A percentile compares a stretch with the other conserved stretches of the same genome.
Conservation (phyloP, 768 basidiomycete species). For the Mycena indigotica region DNA sequence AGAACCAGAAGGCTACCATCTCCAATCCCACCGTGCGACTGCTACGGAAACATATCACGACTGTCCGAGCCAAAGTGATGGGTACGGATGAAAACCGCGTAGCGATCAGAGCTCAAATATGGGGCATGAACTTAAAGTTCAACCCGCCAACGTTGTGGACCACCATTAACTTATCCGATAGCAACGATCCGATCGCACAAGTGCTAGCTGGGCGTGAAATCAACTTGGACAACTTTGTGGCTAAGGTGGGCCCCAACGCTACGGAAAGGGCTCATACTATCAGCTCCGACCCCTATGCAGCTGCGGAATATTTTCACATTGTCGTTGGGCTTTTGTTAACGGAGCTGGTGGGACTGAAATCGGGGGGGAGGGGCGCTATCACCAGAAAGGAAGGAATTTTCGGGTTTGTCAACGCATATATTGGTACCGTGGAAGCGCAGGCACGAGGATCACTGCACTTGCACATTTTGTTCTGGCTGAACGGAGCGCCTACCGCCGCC, state of each 20-base stretch:
- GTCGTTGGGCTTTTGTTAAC: conserved; percentile 34
- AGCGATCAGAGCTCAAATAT: conserved; percentile 34
- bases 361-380: conserved; percentile 5
- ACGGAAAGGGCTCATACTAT: conserved; percentile 28
- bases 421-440: conserved; percentile 44
- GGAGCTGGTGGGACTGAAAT: conserved; percentile 34
- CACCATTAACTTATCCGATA: conserved; percentile 45
- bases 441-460: conserved; percentile 43
- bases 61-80: conserved; percentile 24
- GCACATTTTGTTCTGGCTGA: conserved; percentile 42
- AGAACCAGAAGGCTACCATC: conserved; percentile 22
- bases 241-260: conserved; percentile 26
- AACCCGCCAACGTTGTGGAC: conserved; percentile 43
- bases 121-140: conserved; percentile 33
- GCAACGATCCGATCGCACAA: conserved; percentile 47
- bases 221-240: conserved; percentile 40
- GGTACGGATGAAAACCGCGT: conserved; percentile 37
- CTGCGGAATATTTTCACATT: conserved; percentile 44
- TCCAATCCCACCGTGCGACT: conserved; percentile 30
- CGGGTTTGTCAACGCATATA: conserved; percentile 33
- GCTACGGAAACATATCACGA: conserved; percentile 29
- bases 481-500: conserved; percentile 28
- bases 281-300: conserved; percentile 41
- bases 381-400: conserved; percentile 34
- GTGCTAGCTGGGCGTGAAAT: conserved; percentile 46